Evolutionary conservation across 208 protist species (phyloP), one percentile per base, ranked within the genome.

Genomic region (Trypanosoma melophagium): DNA sequence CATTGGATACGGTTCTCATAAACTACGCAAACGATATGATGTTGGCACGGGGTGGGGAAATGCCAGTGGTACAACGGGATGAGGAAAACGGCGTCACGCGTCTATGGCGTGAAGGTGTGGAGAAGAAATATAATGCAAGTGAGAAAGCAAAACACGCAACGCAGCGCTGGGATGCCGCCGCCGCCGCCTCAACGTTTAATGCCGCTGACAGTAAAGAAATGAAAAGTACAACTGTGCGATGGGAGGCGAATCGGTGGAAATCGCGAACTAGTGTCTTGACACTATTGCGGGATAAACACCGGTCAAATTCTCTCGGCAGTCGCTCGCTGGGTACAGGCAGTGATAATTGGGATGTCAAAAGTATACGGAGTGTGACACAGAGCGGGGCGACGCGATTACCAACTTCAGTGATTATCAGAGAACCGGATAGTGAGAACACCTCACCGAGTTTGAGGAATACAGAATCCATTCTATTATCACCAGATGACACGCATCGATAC

Each of bases 51-150:
- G 41, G 73, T 41, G 59, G 52, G 22, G 52, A 59, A 0, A 0
- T 35, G 3, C 44, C 68, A 0, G 57, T 54, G 0, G 79, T 86
- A 13, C 52, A 49, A 10, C 69, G 70, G 3, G 52, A 60, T 7
- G 79, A 85, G 47, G 84, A 90, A 63, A 77, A 83, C 16, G 74
- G 74, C 5, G 71, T 79, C 22, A 87, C 84, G 12, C 69, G 75
- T 69, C 44, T 90, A 19, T 90, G 84, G 84, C 80, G 84, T 1
- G 71, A 63, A 8, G 66, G 74, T 0, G 57, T 84, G 28, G 50
- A 66, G 55, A 24, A 47, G 35, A 60, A 58, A 14, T 45, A 54
- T 24, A 61, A 31, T 17, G 60, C 52, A 38, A 50, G 47, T 28
- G 57, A 69, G 25, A 52, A 53, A 22, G 13, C 13, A 8, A 44